Conservation (phyloP, 345 rosid genomes). For the Citrus inodora region DNA sequence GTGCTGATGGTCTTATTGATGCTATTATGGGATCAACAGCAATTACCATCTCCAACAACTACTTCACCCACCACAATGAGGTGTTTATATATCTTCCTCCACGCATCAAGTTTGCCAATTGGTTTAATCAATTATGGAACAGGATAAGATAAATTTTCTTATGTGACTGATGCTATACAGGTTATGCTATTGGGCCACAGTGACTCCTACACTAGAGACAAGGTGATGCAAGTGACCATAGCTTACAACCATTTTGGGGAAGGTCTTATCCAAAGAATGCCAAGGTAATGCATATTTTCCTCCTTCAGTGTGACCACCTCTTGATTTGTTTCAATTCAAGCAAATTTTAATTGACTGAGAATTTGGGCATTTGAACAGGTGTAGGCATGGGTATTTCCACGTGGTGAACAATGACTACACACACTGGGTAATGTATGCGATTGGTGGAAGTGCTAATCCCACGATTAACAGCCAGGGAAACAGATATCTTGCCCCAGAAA, state of each 20-base stretch:
- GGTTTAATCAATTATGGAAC: not conserved
- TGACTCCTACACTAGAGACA: constrained; percentile 85
- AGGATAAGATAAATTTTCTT: not conserved
- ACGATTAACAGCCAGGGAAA: constrained; percentile 98
- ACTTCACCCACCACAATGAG: constrained; percentile 77
- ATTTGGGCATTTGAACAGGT: constrained; percentile 42
- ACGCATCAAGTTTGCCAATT: not conserved
- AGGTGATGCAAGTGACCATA: constrained; percentile 91
- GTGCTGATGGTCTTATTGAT: constrained; percentile 80
- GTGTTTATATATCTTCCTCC: constrained; percentile 18
- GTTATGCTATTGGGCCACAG: constrained; percentile 97
- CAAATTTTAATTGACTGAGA: not conserved
- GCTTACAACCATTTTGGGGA: constrained; percentile 99
- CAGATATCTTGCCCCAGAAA: constrained; percentile 79
- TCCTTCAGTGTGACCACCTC: not conserved
- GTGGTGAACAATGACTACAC: constrained; percentile 99
- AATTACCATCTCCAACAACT: constrained; percentile 68
- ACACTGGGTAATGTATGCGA: constrained; percentile 99
- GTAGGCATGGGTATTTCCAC: constrained; percentile 97
- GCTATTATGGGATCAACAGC: constrained; percentile 73
- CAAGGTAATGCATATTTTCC: constrained; percentile 42
- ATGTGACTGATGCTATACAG: constrained; percentile 24
- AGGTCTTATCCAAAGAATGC: constrained; percentile 98
- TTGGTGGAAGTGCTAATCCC: constrained; percentile 97
- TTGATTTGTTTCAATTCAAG: not conserved